Percentiles rank a stretch among this genome's conserved stretches.
Conservation (phyloP, 495 filamentous ascomycete genomes). For the Penicillium antarcticum region DNA sequence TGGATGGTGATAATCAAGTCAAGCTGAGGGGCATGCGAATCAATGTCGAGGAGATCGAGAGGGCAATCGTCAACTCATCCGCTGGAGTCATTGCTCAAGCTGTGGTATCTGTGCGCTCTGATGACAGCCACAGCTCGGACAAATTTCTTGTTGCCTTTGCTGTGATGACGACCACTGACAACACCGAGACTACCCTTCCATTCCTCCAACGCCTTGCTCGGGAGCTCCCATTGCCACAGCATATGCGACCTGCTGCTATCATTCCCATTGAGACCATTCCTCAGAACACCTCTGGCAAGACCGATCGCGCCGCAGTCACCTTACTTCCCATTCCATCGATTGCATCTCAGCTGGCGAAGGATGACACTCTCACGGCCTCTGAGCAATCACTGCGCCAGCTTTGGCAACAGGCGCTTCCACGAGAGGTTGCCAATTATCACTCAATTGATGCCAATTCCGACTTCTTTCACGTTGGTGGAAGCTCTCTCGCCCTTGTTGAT, state of each 20-base stretch:
- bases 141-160: constrained; percentile 18
- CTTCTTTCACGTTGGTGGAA: constrained; percentile 42
- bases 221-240: constrained; percentile 37
- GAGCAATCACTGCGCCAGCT: constrained; percentile 17
- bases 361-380: not conserved
- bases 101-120: constrained; percentile 13
- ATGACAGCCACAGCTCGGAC: not conserved
- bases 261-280: constrained; percentile 41
- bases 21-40: constrained; percentile 53
- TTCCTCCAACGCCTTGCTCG: constrained; percentile 1
- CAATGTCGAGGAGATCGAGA: constrained; percentile 49
- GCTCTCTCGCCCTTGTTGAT: constrained; percentile 30
- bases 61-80: constrained; percentile 22
- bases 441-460: constrained; percentile 18
- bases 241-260: constrained; percentile 42
- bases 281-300: constrained; percentile 36
- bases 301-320: constrained; percentile 33
- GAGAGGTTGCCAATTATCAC: constrained; percentile 1
- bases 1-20: constrained; percentile 44
- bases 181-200: not conserved
- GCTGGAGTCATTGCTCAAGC: constrained; percentile 22
- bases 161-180: not conserved
- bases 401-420: constrained; percentile 26
- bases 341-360: not conserved
- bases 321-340: constrained; percentile 13